Percentiles rank a stretch among this genome's conserved stretches.
These are phyloP conservation scores for Phanerochaete sordida DNA, from an alignment of 768 basidiomycete genomes.

Conservation along the genomic window DNA sequence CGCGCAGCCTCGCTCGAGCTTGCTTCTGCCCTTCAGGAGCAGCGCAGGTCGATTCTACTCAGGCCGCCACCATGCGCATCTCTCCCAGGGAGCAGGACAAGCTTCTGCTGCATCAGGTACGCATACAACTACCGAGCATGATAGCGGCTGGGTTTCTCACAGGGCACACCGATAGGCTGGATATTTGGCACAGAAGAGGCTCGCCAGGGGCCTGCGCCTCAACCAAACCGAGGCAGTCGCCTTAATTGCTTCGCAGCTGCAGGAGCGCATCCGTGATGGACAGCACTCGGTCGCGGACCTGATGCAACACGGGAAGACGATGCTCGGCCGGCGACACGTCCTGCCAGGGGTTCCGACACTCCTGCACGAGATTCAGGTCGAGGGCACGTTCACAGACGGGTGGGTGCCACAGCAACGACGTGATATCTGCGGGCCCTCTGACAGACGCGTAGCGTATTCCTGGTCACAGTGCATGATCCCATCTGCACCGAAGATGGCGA, in stretches of 20 bases:
- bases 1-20: not conserved
- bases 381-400: slow-evolving; percentile 91
- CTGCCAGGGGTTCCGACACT: slow-evolving; percentile 72
- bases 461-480: slow-evolving; percentile 97
- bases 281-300: slow-evolving; percentile 78
- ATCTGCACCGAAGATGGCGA: slow-evolving; percentile 63
- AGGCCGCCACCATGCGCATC: slow-evolving; percentile 49
- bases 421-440: not conserved
- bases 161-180: slow-evolving; percentile 52
- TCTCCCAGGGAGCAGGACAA: slow-evolving; percentile 75
- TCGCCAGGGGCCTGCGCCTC: slow-evolving; percentile 87
- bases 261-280: slow-evolving; percentile 94
- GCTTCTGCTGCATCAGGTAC: slow-evolving; percentile 65
- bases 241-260: slow-evolving; percentile 87
- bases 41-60: not conserved
- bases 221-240: slow-evolving; percentile 88
- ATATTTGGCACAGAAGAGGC: slow-evolving; percentile 87
- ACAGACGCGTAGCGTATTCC: slow-evolving; percentile 59
- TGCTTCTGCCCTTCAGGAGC: not conserved
- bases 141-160: not conserved
- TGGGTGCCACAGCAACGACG: slow-evolving; percentile 24
- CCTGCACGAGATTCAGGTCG: slow-evolving; percentile 88
- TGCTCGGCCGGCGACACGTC: slow-evolving; percentile 89
- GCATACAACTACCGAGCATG: slow-evolving; percentile 16
- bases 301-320: slow-evolving; percentile 89